Base-by-base conservation (phyloP, 2,329 filamentous ascomycete genomes). In the Tolypocladium pustulatum region DNA sequence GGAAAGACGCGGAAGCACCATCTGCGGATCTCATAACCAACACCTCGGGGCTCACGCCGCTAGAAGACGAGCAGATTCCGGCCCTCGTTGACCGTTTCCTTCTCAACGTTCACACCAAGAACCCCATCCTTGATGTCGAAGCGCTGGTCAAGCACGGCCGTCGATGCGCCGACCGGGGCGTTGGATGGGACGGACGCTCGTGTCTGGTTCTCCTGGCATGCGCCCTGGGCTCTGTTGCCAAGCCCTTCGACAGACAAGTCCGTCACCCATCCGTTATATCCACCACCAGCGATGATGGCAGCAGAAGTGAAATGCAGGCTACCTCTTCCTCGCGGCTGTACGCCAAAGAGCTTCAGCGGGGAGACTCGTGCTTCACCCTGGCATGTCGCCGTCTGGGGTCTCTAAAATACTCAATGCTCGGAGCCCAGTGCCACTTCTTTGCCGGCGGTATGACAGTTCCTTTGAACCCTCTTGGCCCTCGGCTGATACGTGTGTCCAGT, bases 351-450 rank as follows among this genome's bases (percentile, higher is more conserved):
- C 46, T 49, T 30, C 46, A 30, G 15, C 46, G 30, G 46, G 46
- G 25, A 30, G 46, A 49, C 15, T 49, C 46, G 7, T 69, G 66
- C 58, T 69, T 65, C 52, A 64, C 64, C 13, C 55, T 67, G 17
- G 66, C 67, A 3, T 64, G 63, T 34, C 65, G 66, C 55, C 57
- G 67, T 22, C 57, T 69, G 13, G 67, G 65, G 1, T 64, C 66
- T 0, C 61, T 68, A 4, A 64, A 64, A 34, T 61, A 64, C 46
- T 65, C 63, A 3, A 63, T 76, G 25, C 56, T 74, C 8, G 66
- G 67, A 5, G 66, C 69, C 8, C 73, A 76, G 46, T 75, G 72
- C 54, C 66, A 71, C 57, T 74, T 74, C 57, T 68, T 72, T 55
- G 71, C 72, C 7, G 73, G 73, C 4, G 63, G 63, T 64, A 51